These are phyloP conservation scores for Leucosporidium yakuticum DNA, from an alignment of 768 basidiomycete species.

Conservation along the genomic window DNA sequence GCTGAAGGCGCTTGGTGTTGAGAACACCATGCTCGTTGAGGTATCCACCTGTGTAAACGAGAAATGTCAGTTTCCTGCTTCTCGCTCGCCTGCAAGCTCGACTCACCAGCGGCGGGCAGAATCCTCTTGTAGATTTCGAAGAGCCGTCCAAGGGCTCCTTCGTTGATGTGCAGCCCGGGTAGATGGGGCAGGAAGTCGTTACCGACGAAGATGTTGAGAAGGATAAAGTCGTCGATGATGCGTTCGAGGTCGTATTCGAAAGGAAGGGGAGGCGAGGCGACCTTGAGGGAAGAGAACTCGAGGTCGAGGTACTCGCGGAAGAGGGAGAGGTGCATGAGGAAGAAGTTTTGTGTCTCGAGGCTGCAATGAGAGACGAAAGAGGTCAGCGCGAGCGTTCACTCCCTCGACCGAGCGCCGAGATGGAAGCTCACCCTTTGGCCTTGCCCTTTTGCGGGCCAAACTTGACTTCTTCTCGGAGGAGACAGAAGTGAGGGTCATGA, in stretches of 20 bases:
- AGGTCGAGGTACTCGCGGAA: constrained; percentile 96
- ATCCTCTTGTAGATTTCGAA: constrained; percentile 95
- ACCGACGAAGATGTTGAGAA: constrained; percentile 92
- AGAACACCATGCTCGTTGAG: constrained; percentile 84
- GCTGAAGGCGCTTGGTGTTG: constrained; percentile 69
- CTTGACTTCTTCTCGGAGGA: constrained; percentile 95
- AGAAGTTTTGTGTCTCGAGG: constrained; percentile 80
- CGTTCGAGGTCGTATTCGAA: constrained; percentile 87
- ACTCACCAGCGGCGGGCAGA: constrained; percentile 60
- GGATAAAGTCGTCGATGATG: constrained; percentile 94
- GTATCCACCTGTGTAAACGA: constrained; percentile 63
- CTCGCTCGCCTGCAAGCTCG: neutral
- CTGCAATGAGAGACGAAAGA: constrained; percentile 35
- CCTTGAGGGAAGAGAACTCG: constrained; percentile 65
- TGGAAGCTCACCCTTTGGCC: constrained; percentile 44
- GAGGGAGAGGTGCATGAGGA: constrained; percentile 84
- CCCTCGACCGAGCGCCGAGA: no score
- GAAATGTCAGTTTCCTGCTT: neutral
- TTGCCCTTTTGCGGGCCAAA: constrained; percentile 83
- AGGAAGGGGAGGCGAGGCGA: constrained; percentile 52
- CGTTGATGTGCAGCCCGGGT: constrained; percentile 94
- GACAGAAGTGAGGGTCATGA: constrained; percentile 97
- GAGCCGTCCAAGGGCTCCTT: constrained; percentile 85
- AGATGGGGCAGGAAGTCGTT: constrained; percentile 96
- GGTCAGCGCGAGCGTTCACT: neutral